Evolutionary conservation across 805 yeast genomes (phyloP), one percentile per base, ranked within the genome.

Genomic region (Teunomyces atbi): DNA sequence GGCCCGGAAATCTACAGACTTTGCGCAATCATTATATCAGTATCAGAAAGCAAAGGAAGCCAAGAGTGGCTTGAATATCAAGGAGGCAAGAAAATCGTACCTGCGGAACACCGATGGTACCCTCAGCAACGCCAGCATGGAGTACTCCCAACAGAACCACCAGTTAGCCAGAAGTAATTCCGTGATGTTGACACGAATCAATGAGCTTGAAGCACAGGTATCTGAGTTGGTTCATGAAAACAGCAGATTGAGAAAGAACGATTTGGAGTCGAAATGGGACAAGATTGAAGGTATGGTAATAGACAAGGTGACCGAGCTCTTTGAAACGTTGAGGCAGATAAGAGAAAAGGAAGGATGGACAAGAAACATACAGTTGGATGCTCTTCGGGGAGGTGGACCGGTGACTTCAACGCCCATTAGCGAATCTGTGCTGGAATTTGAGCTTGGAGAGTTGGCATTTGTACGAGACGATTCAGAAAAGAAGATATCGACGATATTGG

Each of bases 91-190:
- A 11, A n/a, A 26, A 21, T 19, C 28, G 5, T 36, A 36, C 13
- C 43, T 23, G 42, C 39, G 28, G 18, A 15, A 37, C 10, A 20
- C 2, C n/a, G 47, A 19, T 33, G 35, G 36, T 13, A 36, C 39
- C 11, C 21, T 20, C 18, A 36, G 27, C 13, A 36, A 36, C 13
- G 13, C 21, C 55, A 36, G 58, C 51, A 41, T 73, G 63, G 56
- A 63, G 39, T 74, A 68, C 44, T 41, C 60, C 5, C 59, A 58
- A n/a, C 84, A 79, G 55, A 85, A 85, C 61, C 71, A 70, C 44
- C 74, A 77, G n/a, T 62, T 86, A 21, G 88, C 88, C 1, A 78
- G 73, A 50, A 77, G 75, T 42, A 83, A 82, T 58, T 75, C 84
- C 2, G 59, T 71, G 18, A 65, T 84, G 58, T 68, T 76, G 71